phyloP scores from a whole-genome alignment of 2,329 filamentous ascomycete genomes.

The Fusarium continuum region DNA sequence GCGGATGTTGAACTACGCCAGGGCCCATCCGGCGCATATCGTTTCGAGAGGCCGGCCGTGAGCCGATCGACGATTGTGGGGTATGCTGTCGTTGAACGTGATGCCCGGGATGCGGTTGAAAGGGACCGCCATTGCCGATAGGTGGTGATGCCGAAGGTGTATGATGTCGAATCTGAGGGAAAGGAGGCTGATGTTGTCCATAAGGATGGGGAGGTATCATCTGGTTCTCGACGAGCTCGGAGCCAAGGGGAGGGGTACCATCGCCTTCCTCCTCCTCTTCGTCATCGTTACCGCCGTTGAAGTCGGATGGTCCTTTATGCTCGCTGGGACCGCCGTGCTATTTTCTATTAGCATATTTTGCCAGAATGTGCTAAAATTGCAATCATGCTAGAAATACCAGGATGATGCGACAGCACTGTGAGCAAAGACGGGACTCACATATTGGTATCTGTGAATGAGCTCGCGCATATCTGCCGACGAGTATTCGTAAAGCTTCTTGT shows the following conservation, averaged over 20 bases:
- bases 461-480: conserved; percentile 94
- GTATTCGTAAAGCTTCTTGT: conserved; percentile 99
- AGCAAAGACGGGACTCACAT: conserved; percentile 67
- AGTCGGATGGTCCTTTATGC: conserved; percentile 94
- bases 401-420: conserved; percentile 4
- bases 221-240: conserved; percentile 65
- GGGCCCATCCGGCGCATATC: conserved; percentile 79
- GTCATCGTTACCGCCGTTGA: conserved; percentile 86
- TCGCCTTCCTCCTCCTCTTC: conserved; percentile 80
- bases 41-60: conserved; percentile 76
- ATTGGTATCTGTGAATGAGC: conserved; percentile 87
- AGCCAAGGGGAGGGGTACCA: conserved; percentile 72
- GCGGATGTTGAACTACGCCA: conserved; percentile 70
- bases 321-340: conserved; percentile 94
- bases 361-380: background rate
- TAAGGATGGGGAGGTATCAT: conserved; percentile 78
- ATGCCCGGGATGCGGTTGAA: conserved; percentile 57
- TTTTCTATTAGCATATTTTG: conserved; percentile 6
- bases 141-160: conserved; percentile 90
- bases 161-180: conserved; percentile 82
- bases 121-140: conserved; percentile 79
- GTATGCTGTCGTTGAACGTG: conserved; percentile 74
- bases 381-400: background rate
- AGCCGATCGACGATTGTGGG: conserved; percentile 78
- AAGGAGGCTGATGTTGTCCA: conserved; percentile 66